Evolutionary conservation across 2,329 filamentous ascomycete species (phyloP).

Genomic region (Penicillium palitans): DNA sequence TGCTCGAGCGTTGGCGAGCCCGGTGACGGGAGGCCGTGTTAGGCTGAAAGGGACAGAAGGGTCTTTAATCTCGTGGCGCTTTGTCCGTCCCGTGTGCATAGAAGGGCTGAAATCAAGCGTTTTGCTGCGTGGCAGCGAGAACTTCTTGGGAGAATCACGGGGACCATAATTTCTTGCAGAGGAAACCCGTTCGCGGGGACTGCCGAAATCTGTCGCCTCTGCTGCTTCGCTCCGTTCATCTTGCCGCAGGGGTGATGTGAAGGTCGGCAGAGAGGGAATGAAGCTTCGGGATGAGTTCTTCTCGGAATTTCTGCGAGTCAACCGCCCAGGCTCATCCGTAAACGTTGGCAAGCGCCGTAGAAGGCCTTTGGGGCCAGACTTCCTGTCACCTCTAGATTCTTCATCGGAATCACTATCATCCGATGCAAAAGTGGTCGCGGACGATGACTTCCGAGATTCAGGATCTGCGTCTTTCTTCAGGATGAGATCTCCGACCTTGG

Average conservation of each 20-base stretch:
- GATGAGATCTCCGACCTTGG: slow-evolving; percentile 61
- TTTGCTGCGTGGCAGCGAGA: slow-evolving; percentile 18
- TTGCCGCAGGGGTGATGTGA: slow-evolving; percentile 50
- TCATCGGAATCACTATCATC: slow-evolving; percentile 52
- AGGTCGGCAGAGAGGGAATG: slow-evolving; percentile 51
- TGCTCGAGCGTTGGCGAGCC: slow-evolving; percentile 45
- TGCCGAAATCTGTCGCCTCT: slow-evolving; percentile 18
- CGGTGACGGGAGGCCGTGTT: slow-evolving; percentile 47
- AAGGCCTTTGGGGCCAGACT: slow-evolving; percentile 28
- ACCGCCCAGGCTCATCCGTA: slow-evolving; percentile 36
- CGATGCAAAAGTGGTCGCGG: slow-evolving; percentile 48
- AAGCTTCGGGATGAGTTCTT: slow-evolving; percentile 41
- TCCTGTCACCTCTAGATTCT: slow-evolving; percentile 38
- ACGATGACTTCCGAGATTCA: slow-evolving; percentile 45
- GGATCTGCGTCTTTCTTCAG: slow-evolving; percentile 56
- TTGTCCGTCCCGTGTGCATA: slow-evolving; percentile 26
- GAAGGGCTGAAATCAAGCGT: slow-evolving; percentile 35
- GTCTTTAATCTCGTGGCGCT: slow-evolving; percentile 30
- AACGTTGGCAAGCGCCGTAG: slow-evolving; percentile 37
- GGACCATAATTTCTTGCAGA: slow-evolving; percentile 13
- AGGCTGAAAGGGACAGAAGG: slow-evolving; percentile 32
- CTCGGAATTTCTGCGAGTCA: slow-evolving; percentile 38
- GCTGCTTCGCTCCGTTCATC: slow-evolving; percentile 38
- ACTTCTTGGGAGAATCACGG: slow-evolving; percentile 15
- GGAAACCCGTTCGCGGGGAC: slow-evolving; percentile 14